These are phyloP conservation scores for Periconia digitata DNA, from an alignment of 2,329 filamentous ascomycete genomes.

Conservation along the genomic window DNA sequence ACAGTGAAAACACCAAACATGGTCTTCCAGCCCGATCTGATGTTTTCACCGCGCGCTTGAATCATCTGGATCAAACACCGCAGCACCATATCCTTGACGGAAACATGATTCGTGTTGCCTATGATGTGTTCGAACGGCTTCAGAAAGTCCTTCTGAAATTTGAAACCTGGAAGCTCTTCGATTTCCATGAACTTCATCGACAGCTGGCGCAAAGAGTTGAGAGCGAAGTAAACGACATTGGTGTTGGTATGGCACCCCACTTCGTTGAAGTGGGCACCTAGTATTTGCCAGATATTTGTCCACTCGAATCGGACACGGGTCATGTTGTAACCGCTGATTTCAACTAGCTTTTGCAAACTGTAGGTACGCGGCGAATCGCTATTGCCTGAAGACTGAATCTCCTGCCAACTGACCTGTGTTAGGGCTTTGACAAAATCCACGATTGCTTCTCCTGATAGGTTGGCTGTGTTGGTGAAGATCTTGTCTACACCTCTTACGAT, in stretches of 20 bases:
- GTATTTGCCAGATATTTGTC: constrained; percentile 94
- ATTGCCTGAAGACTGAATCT: constrained; percentile 95
- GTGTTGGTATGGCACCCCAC: constrained; percentile 97
- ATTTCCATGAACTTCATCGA: constrained; percentile 99
- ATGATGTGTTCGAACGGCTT: constrained; percentile 99
- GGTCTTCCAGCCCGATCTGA: constrained; percentile 95
- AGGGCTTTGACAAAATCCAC: constrained; percentile 91
- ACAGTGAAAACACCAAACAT: constrained; percentile 99
- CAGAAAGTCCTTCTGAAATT: constrained; percentile 98
- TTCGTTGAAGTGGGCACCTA: constrained; percentile 98
- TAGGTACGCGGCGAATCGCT: constrained; percentile 96
- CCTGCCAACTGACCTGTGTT: constrained; percentile 97
- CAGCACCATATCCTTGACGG: constrained; percentile 96
- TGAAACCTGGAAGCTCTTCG: constrained; percentile 96
- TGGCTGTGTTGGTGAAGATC: constrained; percentile 95
- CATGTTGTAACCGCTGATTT: constrained; percentile 99
- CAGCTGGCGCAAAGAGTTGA: constrained; percentile 91
- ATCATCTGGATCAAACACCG: constrained; percentile 99
- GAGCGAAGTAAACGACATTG: constrained; percentile 93
- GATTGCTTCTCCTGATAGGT: constrained; percentile 90
- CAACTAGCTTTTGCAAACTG: constrained; percentile 95
- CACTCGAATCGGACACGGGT: constrained; percentile 96
- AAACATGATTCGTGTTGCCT: constrained; percentile 84
- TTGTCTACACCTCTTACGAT: constrained; percentile 90
- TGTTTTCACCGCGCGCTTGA: constrained; percentile 92